These are phyloP conservation scores for Eimeria maxima DNA, from an alignment of 169 alveolate species.

Conservation along the genomic window DNA sequence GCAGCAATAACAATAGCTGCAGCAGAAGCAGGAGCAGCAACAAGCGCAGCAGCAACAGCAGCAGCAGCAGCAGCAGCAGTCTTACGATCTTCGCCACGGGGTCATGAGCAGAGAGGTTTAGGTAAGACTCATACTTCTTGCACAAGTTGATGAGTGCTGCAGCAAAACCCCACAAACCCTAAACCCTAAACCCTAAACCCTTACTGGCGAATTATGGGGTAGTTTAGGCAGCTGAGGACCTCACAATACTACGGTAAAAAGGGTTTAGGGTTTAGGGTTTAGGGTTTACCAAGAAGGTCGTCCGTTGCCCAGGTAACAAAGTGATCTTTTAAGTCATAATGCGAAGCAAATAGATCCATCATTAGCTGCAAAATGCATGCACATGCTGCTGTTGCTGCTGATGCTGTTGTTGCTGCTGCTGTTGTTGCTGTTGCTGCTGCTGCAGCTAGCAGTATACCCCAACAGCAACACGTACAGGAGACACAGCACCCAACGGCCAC, in stretches of 20 bases:
- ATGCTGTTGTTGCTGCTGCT: conserved; percentile 10
- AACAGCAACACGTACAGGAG: conserved; percentile 15
- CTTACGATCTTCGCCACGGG: conserved; percentile 84
- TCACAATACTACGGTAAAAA: too few species aligned
- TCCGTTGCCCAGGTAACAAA: conserved; percentile 18
- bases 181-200: conserved; percentile 11
- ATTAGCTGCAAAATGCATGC: conserved; percentile 33
- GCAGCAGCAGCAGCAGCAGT: conserved; percentile 24
- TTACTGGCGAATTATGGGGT: not conserved
- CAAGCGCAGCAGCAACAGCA: conserved; percentile 49
- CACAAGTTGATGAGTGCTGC: conserved; percentile 69
- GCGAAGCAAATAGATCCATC: conserved; percentile 41
- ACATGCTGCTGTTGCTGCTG: not conserved
- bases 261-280: conserved; percentile 24
- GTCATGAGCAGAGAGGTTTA: conserved; percentile 89
- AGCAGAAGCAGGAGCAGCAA: conserved; percentile 16
- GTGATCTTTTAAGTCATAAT: conserved; percentile 44
- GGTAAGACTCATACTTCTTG: conserved; percentile 60
- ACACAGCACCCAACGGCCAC: not conserved
- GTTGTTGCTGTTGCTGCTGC: not conserved
- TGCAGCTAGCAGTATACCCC: not conserved
- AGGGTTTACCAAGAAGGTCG: not conserved
- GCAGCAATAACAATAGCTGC: not conserved
- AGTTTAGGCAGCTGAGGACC: not conserved
- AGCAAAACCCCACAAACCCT: not conserved